Percentiles rank a stretch among this genome's conserved stretches.
phyloP scores from a whole-genome alignment of 176 grass and related monocot genomes.

The Ensete ventricosum region DNA sequence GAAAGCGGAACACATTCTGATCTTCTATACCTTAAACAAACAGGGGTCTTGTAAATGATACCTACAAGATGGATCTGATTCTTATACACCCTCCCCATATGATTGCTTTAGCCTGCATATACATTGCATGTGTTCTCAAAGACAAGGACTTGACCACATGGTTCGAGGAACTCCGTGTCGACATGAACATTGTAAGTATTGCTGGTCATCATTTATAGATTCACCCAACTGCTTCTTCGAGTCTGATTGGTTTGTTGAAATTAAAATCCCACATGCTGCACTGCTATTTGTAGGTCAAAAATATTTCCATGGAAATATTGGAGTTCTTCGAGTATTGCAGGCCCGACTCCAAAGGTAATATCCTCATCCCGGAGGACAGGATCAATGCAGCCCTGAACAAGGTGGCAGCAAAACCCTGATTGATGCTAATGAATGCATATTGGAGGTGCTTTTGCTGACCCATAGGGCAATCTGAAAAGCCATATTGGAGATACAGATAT shows the following conservation, averaged over 20 bases:
- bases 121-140: constrained; percentile 73
- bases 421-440: not conserved
- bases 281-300: constrained; percentile 50
- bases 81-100: constrained; percentile 86
- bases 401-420: constrained; percentile 43
- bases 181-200: constrained; percentile 76
- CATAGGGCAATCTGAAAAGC: not conserved
- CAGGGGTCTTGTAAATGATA: constrained; percentile 95
- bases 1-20: not conserved
- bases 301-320: constrained; percentile 86
- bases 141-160: constrained; percentile 77
- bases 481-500: not conserved
- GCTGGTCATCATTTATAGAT: not conserved
- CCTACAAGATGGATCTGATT: constrained; percentile 96
- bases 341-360: constrained; percentile 44
- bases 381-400: constrained; percentile 78
- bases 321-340: constrained; percentile 81
- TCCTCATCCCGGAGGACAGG: constrained; percentile 62
- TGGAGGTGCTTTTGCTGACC: not conserved
- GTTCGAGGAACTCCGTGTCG: constrained; percentile 85
- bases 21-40: constrained; percentile 6
- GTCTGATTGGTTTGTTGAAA: constrained; percentile 1
- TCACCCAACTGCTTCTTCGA: not conserved
- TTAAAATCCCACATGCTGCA: not conserved
- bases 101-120: constrained; percentile 95